Evolutionary conservation across 164 flowering plant genomes (phyloP), one percentile per base, ranked within the genome.

Genomic region (Kalanchoe fedtschenkoi): DNA sequence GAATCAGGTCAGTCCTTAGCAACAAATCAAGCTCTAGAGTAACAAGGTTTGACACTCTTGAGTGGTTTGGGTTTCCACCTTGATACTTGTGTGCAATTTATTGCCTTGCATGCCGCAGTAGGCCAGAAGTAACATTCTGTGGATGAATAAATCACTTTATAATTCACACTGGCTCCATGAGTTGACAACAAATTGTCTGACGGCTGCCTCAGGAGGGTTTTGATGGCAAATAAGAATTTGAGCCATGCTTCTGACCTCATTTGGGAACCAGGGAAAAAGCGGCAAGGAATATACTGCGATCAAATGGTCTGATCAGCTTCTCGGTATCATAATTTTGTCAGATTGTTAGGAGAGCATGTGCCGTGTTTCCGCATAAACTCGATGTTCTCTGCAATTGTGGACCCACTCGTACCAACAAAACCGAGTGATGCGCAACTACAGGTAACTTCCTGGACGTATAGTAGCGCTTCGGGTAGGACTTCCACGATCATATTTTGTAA

Each of bases 371-470:
- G 76, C 92, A 90, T 85, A 43, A 81, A 66, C 72, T 83, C 87
- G 63, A 93, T 82, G 68, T 77, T 90, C 60, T 85, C 88, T 10
- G 95, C 95, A 66, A 93, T 90, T 9, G 99, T 93, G 21, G 99
- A 93, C 28, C 99, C 99, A 51, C 86, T 76, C 65, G 99, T 93
- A 65, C 95, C 99, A 34, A 83, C 87, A 77, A 90, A 93, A 71
- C 99, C 99, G 62, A 93, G 86, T 22, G 89, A 74, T 58, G 93
- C 96, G 75, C 99, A 93, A 65, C 93, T 83, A 72, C 99, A 93
- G 35, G 87, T 69, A 34, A 81, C 66, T 78, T 93, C 87, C 80
- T 93, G 91, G 4, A 93, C 39, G 74, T 77, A 85, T n/a, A 93
- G 71, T 60, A 81, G 89, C 26, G 90, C 68, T 69, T 88, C 89